These are phyloP conservation scores for Neonectria hederae DNA, from an alignment of 2,329 filamentous ascomycete species.

Conservation along the genomic window DNA sequence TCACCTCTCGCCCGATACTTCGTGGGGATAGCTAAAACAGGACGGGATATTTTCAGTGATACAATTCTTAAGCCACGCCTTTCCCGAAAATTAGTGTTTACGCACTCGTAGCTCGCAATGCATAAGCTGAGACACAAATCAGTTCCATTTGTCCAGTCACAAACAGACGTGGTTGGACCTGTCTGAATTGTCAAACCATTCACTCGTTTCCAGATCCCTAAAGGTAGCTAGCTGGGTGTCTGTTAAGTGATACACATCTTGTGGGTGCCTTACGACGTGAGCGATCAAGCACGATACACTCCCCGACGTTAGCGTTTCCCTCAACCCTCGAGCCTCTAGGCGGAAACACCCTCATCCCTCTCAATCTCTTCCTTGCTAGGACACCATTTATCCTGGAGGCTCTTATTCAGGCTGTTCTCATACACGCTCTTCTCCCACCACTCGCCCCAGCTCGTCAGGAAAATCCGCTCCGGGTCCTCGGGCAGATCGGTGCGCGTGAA, in stretches of 20 bases:
- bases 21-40: too few species aligned
- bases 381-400: constrained; percentile 62
- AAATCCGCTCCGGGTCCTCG: constrained; percentile 61
- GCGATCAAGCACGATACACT: not conserved
- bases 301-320: not conserved
- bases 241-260: not conserved
- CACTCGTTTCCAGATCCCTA: too few species aligned
- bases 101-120: too few species aligned
- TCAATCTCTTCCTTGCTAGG: constrained; percentile 59
- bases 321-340: not conserved
- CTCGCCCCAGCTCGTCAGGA: constrained; percentile 65
- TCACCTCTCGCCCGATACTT: too few species aligned
- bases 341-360: constrained; percentile 48
- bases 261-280: not conserved
- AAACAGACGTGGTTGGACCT: not conserved
- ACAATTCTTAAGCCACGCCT: too few species aligned
- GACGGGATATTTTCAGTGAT: too few species aligned
- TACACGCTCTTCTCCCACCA: constrained; percentile 61
- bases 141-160: too few species aligned
- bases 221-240: not conserved
- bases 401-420: constrained; percentile 53
- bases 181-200: not conserved
- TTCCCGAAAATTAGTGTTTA: too few species aligned
- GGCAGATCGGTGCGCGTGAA: constrained; percentile 58
- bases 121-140: too few species aligned